Evolutionary conservation across 768 basidiomycete genomes (phyloP), one percentile per base, ranked within the genome.

Genomic region (Suillus decipiens): DNA sequence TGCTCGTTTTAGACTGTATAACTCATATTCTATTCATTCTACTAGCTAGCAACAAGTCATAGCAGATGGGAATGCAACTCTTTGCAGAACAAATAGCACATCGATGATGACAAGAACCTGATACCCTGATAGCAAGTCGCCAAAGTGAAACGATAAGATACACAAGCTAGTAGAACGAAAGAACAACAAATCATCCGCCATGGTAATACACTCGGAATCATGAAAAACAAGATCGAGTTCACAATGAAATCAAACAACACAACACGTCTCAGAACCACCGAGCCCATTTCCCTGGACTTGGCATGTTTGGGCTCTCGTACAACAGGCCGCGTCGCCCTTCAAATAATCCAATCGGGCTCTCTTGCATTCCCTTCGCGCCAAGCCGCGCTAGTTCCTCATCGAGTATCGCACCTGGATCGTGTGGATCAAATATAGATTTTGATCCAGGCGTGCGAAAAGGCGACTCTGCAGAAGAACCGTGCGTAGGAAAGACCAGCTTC

Each of bases 291-390:
- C 81, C 82, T 1, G 88, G 87, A 68, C 86, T 87, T 53, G 80
- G 68, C 64, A 81, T 64, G 55, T 83, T 86, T n/a, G 91, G 91
- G 71, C 90, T 92, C 66, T 90, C 87, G 67, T 91, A 93, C 68
- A 92, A 69, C 66, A 89, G 69, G 41, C 82, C 81, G 34, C 79
- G 78, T 19, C 80, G 81, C 66, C 82, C 82, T 47, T 86, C 91
- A 72, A 85, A 93, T 57, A 91, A 69, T 1, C 90, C 89, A 0
- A 76, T 80, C 0, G 90, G 90, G 68, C 89, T 91, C 41, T 88
- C 87, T 24, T 81, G 81, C 34, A 73, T 69, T 5, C 74, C 78
- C 63, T 68, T 77, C 51, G 66, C 70, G 4, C 81, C 80, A 62
- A 86, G 74, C 61, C 87, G 78, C 55, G 81, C 83, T 61, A 93